Conservation (phyloP, 352 stramenopile species). For the Globisporangium emineosum region DNA sequence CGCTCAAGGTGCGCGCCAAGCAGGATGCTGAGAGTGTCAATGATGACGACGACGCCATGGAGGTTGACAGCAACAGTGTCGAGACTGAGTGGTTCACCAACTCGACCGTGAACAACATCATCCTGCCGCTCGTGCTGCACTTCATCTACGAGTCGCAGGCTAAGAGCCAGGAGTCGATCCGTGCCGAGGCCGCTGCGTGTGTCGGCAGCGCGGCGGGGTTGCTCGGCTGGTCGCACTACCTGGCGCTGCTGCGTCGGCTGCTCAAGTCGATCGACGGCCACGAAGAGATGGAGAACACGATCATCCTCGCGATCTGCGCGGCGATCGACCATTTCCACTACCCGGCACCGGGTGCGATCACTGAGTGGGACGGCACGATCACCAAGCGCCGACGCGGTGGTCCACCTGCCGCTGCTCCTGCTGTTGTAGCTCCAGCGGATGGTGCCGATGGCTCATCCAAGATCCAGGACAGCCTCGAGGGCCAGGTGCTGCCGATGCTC, state of each 20-base stretch:
- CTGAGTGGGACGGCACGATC: conserved; percentile 26
- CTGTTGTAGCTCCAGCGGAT: conserved; percentile 3
- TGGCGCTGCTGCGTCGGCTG: conserved; percentile 87
- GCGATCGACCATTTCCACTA: conserved; percentile 98
- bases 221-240: conserved; percentile 97
- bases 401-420: not conserved
- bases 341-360: conserved; percentile 44
- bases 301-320: conserved; percentile 90
- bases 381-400: conserved; percentile 13
- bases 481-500: conserved; percentile 82
- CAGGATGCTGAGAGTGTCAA: conserved; percentile 1
- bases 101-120: conserved; percentile 90
- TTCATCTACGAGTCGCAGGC: conserved; percentile 94
- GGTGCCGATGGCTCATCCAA: conserved; percentile 38
- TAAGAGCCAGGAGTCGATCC: conserved; percentile 91
- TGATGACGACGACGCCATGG: conserved; percentile 18
- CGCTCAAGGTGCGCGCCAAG: conserved; percentile 25
- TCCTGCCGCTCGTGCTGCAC: conserved; percentile 95
- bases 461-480: conserved; percentile 76
- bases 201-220: conserved; percentile 89
- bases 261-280: conserved; percentile 91
- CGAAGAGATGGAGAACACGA: conserved; percentile 89
- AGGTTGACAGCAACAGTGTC: conserved; percentile 13
- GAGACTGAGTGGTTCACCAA: conserved; percentile 59
- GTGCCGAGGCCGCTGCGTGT: conserved; percentile 92